phyloP scores from a whole-genome alignment of 1,284 basidiomycete species.

The Caloboletus firmus region DNA sequence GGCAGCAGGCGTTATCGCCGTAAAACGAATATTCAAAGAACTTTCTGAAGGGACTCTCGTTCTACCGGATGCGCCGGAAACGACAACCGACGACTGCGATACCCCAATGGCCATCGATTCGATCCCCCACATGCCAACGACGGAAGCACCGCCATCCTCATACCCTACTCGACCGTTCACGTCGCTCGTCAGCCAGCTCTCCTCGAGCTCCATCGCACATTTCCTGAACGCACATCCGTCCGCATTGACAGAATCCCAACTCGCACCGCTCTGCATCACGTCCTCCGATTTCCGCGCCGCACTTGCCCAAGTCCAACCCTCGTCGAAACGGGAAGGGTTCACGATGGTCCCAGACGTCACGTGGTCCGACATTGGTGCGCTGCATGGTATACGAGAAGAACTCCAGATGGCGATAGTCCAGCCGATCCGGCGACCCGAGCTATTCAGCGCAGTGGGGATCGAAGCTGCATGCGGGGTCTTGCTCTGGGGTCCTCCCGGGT shows the following conservation, averaged over 20 bases:
- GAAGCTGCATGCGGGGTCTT: constrained; percentile 88
- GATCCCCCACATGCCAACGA: constrained; percentile 22
- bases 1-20: constrained; percentile 93
- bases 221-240: constrained; percentile 86
- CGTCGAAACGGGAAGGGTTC: constrained; percentile 96
- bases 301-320: constrained; percentile 87
- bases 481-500: constrained; percentile 98
- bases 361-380: constrained; percentile 94
- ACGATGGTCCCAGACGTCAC: constrained; percentile 95
- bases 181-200: constrained; percentile 43
- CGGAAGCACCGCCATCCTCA: constrained; percentile 11
- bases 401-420: constrained; percentile 97
- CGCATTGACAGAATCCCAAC: constrained; percentile 75
- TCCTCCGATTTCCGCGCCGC: constrained; percentile 79
- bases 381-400: constrained; percentile 84
- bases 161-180: constrained; percentile 42
- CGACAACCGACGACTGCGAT: constrained; percentile 32
- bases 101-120: constrained; percentile 54
- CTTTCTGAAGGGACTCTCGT: constrained; percentile 68
- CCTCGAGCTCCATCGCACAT: constrained; percentile 76
- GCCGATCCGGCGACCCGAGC: constrained; percentile 86
- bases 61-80: constrained; percentile 43
- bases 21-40: constrained; percentile 92
- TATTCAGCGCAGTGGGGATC: constrained; percentile 87
- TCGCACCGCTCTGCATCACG: constrained; percentile 79